These are phyloP conservation scores for Taphrina deformans DNA, from an alignment of 1,139 yeast genomes.

Conservation along the genomic window DNA sequence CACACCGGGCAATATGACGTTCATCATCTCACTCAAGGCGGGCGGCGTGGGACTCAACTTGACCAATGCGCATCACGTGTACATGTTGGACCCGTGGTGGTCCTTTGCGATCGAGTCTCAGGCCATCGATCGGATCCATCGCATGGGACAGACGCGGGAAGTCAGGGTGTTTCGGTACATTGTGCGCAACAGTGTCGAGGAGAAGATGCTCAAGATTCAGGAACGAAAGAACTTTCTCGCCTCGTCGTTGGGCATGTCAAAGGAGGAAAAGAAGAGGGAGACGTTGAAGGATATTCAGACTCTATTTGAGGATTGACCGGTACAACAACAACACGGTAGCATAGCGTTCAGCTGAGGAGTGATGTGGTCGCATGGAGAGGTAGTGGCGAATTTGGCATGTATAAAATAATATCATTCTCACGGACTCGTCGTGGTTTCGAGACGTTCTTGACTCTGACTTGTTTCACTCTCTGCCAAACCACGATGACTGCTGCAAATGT, in stretches of 20 bases:
- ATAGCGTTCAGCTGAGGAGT: too few relatives aligned
- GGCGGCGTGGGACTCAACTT: constrained; percentile 95
- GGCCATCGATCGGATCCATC: constrained; percentile 89
- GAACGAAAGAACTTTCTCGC: constrained; percentile 82
- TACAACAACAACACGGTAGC: not conserved
- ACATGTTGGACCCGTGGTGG: constrained; percentile 99
- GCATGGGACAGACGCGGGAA: constrained; percentile 74
- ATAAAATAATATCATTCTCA: not conserved
- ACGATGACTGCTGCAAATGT: too few relatives aligned
- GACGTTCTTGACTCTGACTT: too few relatives aligned
- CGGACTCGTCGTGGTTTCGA: too few relatives aligned
- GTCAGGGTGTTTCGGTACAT: constrained; percentile 81
- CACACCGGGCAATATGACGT: constrained; percentile 51
- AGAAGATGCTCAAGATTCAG: constrained; percentile 82
- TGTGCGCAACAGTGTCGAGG: constrained; percentile 82
- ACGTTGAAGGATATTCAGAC: constrained; percentile 79
- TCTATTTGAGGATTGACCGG: constrained; percentile 55
- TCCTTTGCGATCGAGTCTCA: constrained; percentile 91
- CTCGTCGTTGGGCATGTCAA: constrained; percentile 77
- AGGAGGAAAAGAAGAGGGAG: constrained; percentile 68
- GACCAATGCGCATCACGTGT: constrained; percentile 82
- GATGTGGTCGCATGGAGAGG: not conserved
- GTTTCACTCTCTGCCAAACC: not conserved
- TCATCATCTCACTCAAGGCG: constrained; percentile 78
- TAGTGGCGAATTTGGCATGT: not conserved